A percentile compares a stretch with the other conserved stretches of the same genome.
phyloP scores from a whole-genome alignment of 257 asterid genomes.

The Jasminum sambac region DNA sequence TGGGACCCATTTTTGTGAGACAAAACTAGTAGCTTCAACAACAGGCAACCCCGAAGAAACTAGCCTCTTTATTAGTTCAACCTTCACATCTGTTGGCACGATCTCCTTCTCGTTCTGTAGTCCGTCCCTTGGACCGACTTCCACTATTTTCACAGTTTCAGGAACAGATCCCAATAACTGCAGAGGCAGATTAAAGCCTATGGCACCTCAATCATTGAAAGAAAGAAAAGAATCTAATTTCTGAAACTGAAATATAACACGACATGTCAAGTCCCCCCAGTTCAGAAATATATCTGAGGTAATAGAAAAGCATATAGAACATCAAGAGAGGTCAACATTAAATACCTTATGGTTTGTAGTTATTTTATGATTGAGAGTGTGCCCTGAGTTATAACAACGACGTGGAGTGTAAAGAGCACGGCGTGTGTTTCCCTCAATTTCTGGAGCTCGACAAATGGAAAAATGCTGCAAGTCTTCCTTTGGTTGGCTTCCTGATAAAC shows the following conservation, averaged over 20 bases:
- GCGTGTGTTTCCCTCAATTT: slow-evolving; percentile 23
- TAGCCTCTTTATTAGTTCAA: slow-evolving; percentile 76
- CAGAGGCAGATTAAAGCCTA: slow-evolving; percentile 24
- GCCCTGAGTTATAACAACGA: slow-evolving; percentile 42
- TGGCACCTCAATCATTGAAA: not conserved
- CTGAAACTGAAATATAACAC: slow-evolving; percentile 5
- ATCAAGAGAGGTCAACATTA: not conserved
- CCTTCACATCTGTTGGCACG: slow-evolving; percentile 78
- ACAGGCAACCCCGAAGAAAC: slow-evolving; percentile 78
- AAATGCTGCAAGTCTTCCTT: slow-evolving; percentile 26
- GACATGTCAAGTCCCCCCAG: not conserved
- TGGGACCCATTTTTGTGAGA: slow-evolving; percentile 96
- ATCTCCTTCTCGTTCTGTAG: slow-evolving; percentile 86
- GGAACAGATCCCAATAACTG: slow-evolving; percentile 65
- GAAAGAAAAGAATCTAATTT: not conserved
- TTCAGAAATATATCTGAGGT: not conserved
- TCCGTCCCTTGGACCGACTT: slow-evolving; percentile 96
- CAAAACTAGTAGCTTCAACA: slow-evolving; percentile 91
- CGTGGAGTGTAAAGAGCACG: slow-evolving; percentile 19
- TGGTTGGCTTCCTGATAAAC: slow-evolving; percentile 25
- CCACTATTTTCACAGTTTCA: slow-evolving; percentile 73
- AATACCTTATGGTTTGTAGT: slow-evolving; percentile 48
- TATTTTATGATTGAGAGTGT: not conserved
- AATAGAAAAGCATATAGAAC: not conserved
- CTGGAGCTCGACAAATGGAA: slow-evolving; percentile 30